These are phyloP conservation scores for Paramyrothecium roridum DNA, from an alignment of 2,329 filamentous ascomycete genomes.

Conservation along the genomic window DNA sequence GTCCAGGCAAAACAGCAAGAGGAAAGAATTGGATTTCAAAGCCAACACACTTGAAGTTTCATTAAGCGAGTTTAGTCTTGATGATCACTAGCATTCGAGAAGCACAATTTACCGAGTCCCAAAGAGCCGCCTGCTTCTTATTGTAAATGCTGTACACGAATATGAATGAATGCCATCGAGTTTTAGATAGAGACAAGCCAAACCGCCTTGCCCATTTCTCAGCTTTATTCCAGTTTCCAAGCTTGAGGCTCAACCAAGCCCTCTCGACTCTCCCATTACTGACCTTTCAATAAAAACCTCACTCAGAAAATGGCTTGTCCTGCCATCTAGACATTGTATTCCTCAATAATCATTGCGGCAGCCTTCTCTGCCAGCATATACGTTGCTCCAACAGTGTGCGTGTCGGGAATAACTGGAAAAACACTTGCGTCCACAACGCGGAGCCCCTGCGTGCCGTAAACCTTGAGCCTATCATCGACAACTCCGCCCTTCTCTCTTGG, in stretches of 20 bases:
- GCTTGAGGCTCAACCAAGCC: no score
- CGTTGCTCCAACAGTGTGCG: constrained; percentile 26
- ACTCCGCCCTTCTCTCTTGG: constrained; percentile 52
- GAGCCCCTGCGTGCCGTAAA: constrained; percentile 51
- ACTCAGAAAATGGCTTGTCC: no score
- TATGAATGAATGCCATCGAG: no score
- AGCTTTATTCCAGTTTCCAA: no score
- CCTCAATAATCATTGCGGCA: constrained; percentile 12
- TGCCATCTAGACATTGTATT: background rate
- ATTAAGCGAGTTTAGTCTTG: background rate
- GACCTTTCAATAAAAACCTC: no score
- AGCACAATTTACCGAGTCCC: no score
- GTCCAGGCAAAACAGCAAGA: background rate
- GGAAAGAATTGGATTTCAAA: background rate
- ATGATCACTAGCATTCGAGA: background rate
- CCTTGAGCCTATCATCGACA: constrained; percentile 54
- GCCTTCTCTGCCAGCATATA: constrained; percentile 30
- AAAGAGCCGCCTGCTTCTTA: no score
- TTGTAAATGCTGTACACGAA: no score
- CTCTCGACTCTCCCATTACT: no score
- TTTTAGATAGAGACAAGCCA: no score
- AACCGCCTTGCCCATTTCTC: no score
- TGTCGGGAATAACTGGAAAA: constrained; percentile 31
- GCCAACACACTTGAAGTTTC: no score
- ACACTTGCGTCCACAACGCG: constrained; percentile 61